A percentile compares a stretch with the other conserved stretches of the same genome.
phyloP scores from a whole-genome alignment of 2,329 filamentous ascomycete genomes.

The Bimuria novae-zelandiae region DNA sequence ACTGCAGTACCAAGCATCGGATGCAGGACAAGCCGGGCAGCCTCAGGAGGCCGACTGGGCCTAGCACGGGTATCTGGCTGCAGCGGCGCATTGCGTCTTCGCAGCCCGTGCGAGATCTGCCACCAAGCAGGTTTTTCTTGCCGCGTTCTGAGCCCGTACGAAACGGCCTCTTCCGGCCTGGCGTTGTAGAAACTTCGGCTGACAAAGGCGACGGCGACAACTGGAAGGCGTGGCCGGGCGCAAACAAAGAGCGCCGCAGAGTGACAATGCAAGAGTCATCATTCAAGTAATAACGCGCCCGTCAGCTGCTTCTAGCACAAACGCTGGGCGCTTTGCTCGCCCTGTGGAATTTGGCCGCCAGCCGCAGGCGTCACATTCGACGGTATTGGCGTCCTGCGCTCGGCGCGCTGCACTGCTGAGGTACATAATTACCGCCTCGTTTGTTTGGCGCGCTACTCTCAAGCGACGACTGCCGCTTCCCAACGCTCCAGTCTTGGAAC shows the following conservation, averaged over 20 bases:
- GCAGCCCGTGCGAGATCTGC: no score
- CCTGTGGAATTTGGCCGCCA: not conserved
- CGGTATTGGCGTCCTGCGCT: not conserved
- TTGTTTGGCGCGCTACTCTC: slow-evolving; percentile 1
- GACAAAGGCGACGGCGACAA: not conserved
- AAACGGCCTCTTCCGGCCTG: slow-evolving; percentile 1
- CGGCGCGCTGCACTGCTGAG: slow-evolving; percentile 4
- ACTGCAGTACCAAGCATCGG: not conserved
- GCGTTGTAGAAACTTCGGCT: not conserved
- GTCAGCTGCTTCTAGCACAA: slow-evolving; percentile 1
- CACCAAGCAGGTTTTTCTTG: slow-evolving; percentile 3
- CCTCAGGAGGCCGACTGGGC: not conserved
- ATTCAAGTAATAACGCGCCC: not conserved
- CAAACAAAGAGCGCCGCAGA: not conserved
- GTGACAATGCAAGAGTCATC: not conserved
- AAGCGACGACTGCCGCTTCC: not conserved
- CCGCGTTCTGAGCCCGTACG: not conserved
- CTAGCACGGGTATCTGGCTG: not conserved
- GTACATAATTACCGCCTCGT: slow-evolving; percentile 8
- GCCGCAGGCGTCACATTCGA: not conserved
- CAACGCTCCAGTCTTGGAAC: slow-evolving; percentile 8
- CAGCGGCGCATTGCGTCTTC: not conserved
- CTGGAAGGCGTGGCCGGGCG: not conserved
- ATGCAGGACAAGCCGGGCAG: not conserved
- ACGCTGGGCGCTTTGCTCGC: not conserved